A percentile compares a stretch with the other conserved stretches of the same genome.
phyloP scores from a whole-genome alignment of 768 basidiomycete genomes.

The Kwoniella dejecticola region DNA sequence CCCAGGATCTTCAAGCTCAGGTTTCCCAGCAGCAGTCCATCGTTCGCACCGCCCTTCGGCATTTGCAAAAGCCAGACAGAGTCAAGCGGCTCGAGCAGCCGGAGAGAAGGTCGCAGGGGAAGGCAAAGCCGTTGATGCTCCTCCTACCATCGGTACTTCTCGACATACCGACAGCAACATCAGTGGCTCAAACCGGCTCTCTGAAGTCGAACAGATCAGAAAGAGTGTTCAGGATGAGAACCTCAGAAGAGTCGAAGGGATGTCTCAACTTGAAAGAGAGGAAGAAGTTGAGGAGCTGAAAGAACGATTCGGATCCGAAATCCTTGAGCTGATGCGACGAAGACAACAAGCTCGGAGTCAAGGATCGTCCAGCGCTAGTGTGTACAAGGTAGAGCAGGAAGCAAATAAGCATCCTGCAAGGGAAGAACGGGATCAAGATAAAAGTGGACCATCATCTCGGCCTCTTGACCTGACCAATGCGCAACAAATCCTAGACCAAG shows the following conservation, averaged over 20 bases:
- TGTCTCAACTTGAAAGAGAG: constrained; percentile 72
- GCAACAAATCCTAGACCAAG: constrained; percentile 19
- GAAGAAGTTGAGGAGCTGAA: constrained; percentile 68
- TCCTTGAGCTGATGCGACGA: constrained; percentile 66
- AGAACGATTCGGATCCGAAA: constrained; percentile 69
- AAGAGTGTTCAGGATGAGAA: constrained; percentile 67
- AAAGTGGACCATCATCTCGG: constrained; percentile 1
- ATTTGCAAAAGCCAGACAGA: constrained; percentile 21
- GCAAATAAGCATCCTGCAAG: constrained; percentile 13
- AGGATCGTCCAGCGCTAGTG: too few species aligned
- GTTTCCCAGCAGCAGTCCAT: constrained; percentile 33
- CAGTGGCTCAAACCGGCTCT: not conserved
- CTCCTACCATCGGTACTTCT: not conserved
- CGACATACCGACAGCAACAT: not conserved
- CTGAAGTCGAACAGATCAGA: constrained; percentile 60
- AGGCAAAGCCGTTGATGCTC: constrained; percentile 17
- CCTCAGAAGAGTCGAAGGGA: constrained; percentile 63
- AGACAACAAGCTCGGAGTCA: constrained; percentile 59
- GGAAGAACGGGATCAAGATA: not conserved
- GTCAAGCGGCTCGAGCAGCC: constrained; percentile 4
- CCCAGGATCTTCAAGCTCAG: constrained; percentile 9
- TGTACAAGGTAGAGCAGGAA: constrained; percentile 25
- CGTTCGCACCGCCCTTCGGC: constrained; percentile 28
- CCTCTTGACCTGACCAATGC: constrained; percentile 22
- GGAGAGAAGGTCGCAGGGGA: constrained; percentile 8